Percentiles rank a stretch among this genome's conserved stretches.
Evolutionary conservation across 495 filamentous ascomycete species (phyloP).

Genomic region (Aspergillus saccharolyticus): DNA sequence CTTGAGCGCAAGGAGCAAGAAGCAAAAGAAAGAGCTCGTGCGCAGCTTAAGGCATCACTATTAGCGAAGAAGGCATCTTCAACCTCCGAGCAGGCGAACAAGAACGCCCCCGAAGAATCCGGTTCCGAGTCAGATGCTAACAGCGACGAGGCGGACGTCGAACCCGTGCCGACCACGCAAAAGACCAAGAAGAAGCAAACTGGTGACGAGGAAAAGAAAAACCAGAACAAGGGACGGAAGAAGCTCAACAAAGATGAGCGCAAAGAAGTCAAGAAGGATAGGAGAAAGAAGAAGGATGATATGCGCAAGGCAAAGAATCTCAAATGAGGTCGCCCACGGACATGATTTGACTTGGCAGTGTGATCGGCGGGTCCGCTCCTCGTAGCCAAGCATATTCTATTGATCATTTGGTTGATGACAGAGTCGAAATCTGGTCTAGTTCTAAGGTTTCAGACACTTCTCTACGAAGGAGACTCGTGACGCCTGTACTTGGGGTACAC

Average conservation of each 20-base stretch:
- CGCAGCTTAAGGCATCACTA: constrained; percentile 45
- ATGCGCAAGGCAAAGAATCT: constrained; percentile 27
- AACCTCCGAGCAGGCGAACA: constrained; percentile 12
- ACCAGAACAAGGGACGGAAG: constrained; percentile 23
- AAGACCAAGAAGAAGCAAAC: constrained; percentile 4
- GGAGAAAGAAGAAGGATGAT: constrained; percentile 36
- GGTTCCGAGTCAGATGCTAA: constrained; percentile 23
- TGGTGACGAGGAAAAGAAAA: constrained; percentile 18
- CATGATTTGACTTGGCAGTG: neutral
- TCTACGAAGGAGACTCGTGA: neutral
- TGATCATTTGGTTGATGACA: neutral
- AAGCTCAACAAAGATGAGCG: constrained; percentile 27
- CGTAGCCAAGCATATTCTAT: neutral
- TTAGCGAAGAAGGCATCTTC: constrained; percentile 31
- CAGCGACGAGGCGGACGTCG: constrained; percentile 20
- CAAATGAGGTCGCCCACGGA: constrained; percentile 9
- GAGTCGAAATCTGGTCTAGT: neutral
- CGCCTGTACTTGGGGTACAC: neutral
- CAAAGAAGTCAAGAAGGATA: constrained; percentile 30
- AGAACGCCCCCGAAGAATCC: constrained; percentile 18
- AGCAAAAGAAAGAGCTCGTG: constrained; percentile 48
- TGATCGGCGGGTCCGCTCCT: neutral
- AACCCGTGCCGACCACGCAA: constrained; percentile 5
- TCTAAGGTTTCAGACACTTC: neutral
- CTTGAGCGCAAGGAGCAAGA: constrained; percentile 48